Percentiles rank a stretch among this genome's conserved stretches.
phyloP scores from a whole-genome alignment of 192 early-diverging fungal genomes.

The Rhizophagus sp. region DNA sequence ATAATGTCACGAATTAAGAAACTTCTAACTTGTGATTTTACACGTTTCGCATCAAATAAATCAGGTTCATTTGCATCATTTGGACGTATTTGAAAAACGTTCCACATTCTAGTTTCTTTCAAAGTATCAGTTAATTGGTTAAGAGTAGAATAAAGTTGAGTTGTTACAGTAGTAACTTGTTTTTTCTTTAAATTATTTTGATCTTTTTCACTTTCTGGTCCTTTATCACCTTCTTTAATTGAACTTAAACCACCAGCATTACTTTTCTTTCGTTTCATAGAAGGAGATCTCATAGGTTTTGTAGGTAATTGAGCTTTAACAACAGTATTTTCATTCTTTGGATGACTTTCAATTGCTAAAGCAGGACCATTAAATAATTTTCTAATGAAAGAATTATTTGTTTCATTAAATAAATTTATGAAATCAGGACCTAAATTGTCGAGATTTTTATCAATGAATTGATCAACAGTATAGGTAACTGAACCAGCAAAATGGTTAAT shows the following conservation, averaged over 20 bases:
- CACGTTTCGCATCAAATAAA: conserved; percentile 57
- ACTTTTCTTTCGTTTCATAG: conserved; percentile 53
- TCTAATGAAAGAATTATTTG: conserved; percentile 74
- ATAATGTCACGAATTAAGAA: conserved; percentile 74
- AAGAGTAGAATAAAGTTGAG: conserved; percentile 66
- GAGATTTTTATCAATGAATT: conserved; percentile 79
- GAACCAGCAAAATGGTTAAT: conserved; percentile 72
- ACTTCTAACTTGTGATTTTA: conserved; percentile 69
- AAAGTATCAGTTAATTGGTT: conserved; percentile 81
- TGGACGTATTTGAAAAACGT: conserved; percentile 79
- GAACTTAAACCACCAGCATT: conserved; percentile 24
- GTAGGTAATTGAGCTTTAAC: conserved; percentile 76
- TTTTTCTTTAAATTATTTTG: conserved; percentile 41
- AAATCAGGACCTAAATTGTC: conserved; percentile 79
- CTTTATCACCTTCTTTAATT: conserved; percentile 32
- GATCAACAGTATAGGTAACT: conserved; percentile 78
- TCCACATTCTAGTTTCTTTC: conserved; percentile 76
- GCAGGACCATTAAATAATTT: conserved; percentile 71
- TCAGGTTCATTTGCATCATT: conserved; percentile 56
- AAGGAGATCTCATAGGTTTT: conserved; percentile 71
- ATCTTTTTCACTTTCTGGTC: conserved; percentile 10
- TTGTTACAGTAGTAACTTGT: conserved; percentile 48
- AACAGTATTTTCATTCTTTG: conserved; percentile 68
- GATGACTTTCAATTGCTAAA: conserved; percentile 74
- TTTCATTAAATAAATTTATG: conserved; percentile 71